Evolutionary conservation across 495 filamentous ascomycete genomes (phyloP), one percentile per base, ranked within the genome.

Genomic region (Neurospora intermedia): DNA sequence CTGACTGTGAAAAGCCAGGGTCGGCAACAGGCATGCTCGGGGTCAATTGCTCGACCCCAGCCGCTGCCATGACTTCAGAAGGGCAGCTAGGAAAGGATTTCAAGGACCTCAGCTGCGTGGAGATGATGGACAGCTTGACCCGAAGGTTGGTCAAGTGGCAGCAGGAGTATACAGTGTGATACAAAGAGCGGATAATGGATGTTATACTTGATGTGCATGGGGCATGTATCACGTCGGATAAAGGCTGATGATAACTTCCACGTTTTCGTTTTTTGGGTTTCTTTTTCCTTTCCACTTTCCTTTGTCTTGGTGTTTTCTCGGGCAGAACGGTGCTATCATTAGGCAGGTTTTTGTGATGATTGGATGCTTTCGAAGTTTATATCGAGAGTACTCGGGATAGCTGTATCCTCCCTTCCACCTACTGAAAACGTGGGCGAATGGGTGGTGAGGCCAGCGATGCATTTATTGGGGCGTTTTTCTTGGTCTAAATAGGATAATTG

Each of bases 61-160:
- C n/a, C 27, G 15, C 15, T 3, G 27, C 18, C 54, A 66, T 38
- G 42, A 69, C 72, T 11, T 70, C 38, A 20, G 35, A 39, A 42
- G 73, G 69, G 2, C 16, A 48, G 2, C 72, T 83, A 59, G 87
- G 83, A 66, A 78, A 75, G 66, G 84, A 91, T 4, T 94, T 93
- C 79, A 90, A 88, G 71, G 88, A 90, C 16, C 79, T 93, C 69
- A 89, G 84, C 72, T 91, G 89, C 78, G 80, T 92, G 69, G 91
- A 93, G 78, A 94, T 93, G 91, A 94, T 93, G 91, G 91, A 93
- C 79, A 87, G 88, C 75, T 82, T 94, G 79, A 93, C 91, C 41
- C 87, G 90, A 71, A 86, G 92, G 78, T 79, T 94, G 74, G 86
- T 94, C 73, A 91, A 92, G 76, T 94, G 92, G 92, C 92, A 94